A percentile compares a stretch with the other conserved stretches of the same genome.
phyloP scores from a whole-genome alignment of 2,329 filamentous ascomycete genomes.

The Monosporascus sp. region DNA sequence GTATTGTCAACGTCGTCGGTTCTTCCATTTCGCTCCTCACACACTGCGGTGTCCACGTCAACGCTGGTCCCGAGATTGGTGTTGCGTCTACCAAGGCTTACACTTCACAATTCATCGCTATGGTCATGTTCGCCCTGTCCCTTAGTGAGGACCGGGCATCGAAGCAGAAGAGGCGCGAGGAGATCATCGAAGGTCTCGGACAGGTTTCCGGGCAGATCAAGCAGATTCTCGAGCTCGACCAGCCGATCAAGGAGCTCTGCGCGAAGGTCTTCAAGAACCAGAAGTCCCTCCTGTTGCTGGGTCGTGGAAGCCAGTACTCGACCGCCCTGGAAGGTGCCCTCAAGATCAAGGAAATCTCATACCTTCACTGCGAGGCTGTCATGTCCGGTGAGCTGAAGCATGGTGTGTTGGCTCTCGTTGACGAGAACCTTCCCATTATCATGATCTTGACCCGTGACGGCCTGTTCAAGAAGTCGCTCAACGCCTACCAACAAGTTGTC shows the following conservation, averaged over 20 bases:
- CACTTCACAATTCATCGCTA: conserved; percentile 98
- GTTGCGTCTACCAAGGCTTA: conserved; percentile 99
- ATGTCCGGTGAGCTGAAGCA: conserved; percentile 99
- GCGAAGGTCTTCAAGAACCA: conserved; percentile 92
- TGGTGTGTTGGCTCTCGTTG: conserved; percentile 92
- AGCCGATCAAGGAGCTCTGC: conserved; percentile 92
- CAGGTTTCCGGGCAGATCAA: conserved; percentile 89
- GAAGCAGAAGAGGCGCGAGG: conserved; percentile 84
- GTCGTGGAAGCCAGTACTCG: conserved; percentile 92
- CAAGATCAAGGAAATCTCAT: conserved; percentile 99
- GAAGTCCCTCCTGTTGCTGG: conserved; percentile 89
- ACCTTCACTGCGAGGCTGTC: conserved; percentile 98
- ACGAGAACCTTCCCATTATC: conserved; percentile 98
- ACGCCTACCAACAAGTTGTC: conserved; percentile 99
- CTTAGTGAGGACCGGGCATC: conserved; percentile 94
- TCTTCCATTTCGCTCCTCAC: conserved; percentile 98
- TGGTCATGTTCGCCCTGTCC: conserved; percentile 99
- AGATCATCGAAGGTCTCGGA: conserved; percentile 91
- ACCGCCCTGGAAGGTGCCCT: conserved; percentile 95
- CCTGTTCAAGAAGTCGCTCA: conserved; percentile 98
- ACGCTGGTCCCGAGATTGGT: conserved; percentile 97
- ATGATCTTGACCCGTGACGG: conserved; percentile 98
- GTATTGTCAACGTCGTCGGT: conserved; percentile 97
- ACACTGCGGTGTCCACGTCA: conserved; percentile 99
- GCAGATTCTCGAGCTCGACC: conserved; percentile 84